Evolutionary conservation across 805 yeast species (phyloP), one percentile per base, ranked within the genome.

Genomic region (Kodamaea neixiangensis): DNA sequence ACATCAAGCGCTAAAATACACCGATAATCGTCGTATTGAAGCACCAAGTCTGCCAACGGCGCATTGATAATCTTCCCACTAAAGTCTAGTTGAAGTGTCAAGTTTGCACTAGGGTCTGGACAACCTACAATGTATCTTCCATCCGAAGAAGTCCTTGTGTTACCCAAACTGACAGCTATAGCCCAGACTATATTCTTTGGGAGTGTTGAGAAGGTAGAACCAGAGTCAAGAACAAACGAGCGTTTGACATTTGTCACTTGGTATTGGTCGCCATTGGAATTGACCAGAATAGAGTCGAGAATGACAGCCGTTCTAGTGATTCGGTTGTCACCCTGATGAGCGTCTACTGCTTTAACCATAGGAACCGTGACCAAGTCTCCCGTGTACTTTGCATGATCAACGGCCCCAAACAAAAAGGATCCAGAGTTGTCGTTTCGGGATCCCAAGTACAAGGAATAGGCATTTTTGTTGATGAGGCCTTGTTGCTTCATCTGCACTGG

Each of bases 351-450:
- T 9, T 7, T 7, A 50, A 80, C 70, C 38, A 39, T 21, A 19
- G 37, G 39, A 31, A 46, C 35, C 2, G 71, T 58, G 19, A 54
- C 57, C 54, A 77, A 60, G 1, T 56, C 60, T 15, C 89, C 90
- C 0, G 66, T 48, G 63, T 80, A 85, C 65, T 85, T 86, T 37
- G 80, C 75, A 52, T 77, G 79, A 59, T 87, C 93, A 20, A 83
- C 77, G 25, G 85, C 94, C 46, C 94, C 93, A 70, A 87, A 87
- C 44, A 87, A 63, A 18, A 87, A 71, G n/a, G 74, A 66, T 3
- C 73, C 73, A 3, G 52, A 33, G 13, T 47, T 53, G 10, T 38
- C 49, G 22, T 49, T 47, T 2, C 56, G 40, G 6, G 56, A 53
- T 46, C 51, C 53, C 50, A 60, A 49, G 43, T 55, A 57, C n/a